These are phyloP conservation scores for Podochytrium sp. DNA, from an alignment of 192 early-diverging fungal species.

Conservation along the genomic window DNA sequence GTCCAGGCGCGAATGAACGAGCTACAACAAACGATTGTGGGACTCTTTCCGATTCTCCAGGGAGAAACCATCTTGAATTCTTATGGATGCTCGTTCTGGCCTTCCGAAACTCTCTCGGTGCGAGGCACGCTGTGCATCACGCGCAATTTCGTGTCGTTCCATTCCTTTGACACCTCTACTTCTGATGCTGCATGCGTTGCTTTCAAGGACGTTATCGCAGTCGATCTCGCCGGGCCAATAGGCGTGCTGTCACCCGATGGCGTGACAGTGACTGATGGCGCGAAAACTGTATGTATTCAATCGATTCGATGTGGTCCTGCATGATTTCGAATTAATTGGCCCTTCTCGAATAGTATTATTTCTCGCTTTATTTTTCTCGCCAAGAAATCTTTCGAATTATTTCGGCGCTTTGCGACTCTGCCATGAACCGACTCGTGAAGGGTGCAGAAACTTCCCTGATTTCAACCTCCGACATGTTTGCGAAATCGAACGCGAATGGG, in stretches of 20 bases:
- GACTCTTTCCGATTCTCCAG: slow-evolving; percentile 40
- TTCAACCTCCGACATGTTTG: slow-evolving; percentile 57
- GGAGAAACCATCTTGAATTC: slow-evolving; percentile 52
- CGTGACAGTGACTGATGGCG: slow-evolving; percentile 46
- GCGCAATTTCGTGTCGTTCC: slow-evolving; percentile 48
- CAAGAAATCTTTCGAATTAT: slow-evolving; percentile 56
- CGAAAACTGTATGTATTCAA: slow-evolving; percentile 7
- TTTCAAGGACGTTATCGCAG: slow-evolving; percentile 41
- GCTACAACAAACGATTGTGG: slow-evolving; percentile 30
- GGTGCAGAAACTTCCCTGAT: slow-evolving; percentile 59
- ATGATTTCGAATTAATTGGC: no score
- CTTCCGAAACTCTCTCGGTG: slow-evolving; percentile 32
- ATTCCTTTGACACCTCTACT: not conserved
- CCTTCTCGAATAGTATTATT: slow-evolving; percentile 50
- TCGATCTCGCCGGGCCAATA: slow-evolving; percentile 50
- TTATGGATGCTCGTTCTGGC: slow-evolving; percentile 50
- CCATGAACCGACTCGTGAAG: slow-evolving; percentile 62
- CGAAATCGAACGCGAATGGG: slow-evolving; percentile 57
- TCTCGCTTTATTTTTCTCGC: slow-evolving; percentile 53
- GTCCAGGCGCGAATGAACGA: slow-evolving; percentile 37
- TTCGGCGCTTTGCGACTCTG: slow-evolving; percentile 47
- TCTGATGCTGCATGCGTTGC: slow-evolving; percentile 28
- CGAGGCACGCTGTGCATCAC: slow-evolving; percentile 50
- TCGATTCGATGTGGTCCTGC: not conserved
- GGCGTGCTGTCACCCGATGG: slow-evolving; percentile 49